Conservation (phyloP, 768 basidiomycete genomes). For the Suillus sp. region DNA sequence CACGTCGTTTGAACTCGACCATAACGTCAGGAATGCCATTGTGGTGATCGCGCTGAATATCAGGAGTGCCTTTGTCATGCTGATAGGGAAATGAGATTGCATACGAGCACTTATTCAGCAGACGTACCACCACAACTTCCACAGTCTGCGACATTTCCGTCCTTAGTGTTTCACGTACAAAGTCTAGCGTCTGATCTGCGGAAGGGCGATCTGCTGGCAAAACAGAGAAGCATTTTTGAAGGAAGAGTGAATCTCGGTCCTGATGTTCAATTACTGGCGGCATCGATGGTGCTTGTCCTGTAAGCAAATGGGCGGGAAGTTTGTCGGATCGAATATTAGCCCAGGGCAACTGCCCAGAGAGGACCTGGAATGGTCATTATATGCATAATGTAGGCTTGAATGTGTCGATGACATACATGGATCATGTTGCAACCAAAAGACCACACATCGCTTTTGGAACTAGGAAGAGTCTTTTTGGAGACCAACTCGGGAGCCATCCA, state of each 20-base stretch:
- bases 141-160: neutral
- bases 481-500: conserved; percentile 11
- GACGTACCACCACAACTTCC: neutral
- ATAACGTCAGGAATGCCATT: neutral
- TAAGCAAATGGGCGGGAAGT: neutral
- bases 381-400: neutral
- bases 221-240: neutral
- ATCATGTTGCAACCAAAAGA: conserved; percentile 7
- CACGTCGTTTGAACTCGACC: conserved; percentile 14
- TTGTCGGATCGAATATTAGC: neutral
- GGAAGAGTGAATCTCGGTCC: neutral
- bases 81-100: neutral
- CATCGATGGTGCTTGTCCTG: neutral
- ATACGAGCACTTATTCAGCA: neutral
- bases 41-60: neutral
- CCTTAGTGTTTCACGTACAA: neutral
- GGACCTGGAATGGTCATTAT: neutral
- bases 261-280: neutral
- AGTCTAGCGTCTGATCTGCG: neutral
- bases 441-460: conserved; percentile 4
- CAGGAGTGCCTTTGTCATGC: neutral
- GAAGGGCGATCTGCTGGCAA: neutral
- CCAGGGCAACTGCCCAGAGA: conserved; percentile 14
- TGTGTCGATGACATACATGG: neutral
- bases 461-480: neutral